phyloP scores from a whole-genome alignment of 495 filamentous ascomycete species.

The Filosporella fistucella region DNA sequence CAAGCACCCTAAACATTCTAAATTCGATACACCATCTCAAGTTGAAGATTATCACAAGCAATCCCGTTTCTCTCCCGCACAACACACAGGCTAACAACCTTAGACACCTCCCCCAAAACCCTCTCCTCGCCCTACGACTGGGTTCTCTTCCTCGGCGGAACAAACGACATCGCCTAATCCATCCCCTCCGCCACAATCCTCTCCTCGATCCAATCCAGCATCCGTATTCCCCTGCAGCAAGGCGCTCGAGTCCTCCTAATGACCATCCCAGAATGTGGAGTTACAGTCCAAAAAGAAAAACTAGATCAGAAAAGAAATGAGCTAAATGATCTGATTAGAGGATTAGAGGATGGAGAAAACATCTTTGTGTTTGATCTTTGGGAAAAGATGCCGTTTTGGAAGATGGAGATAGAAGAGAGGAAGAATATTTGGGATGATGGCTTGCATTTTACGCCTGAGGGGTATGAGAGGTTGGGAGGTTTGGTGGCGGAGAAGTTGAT shows the following conservation, averaged over 20 bases:
- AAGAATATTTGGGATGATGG: slow-evolving; percentile 55
- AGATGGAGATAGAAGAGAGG: slow-evolving; percentile 36
- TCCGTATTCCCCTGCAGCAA: slow-evolving; percentile 14
- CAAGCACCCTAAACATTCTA: too few species aligned
- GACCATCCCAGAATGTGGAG: slow-evolving; percentile 50
- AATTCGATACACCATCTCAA: too few species aligned
- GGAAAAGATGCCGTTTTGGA: slow-evolving; percentile 44
- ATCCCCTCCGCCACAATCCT: neutral
- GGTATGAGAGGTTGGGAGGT: slow-evolving; percentile 56
- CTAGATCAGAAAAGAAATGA: slow-evolving; percentile 34
- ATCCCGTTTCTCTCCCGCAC: too few species aligned
- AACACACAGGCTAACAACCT: neutral
- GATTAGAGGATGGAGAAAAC: slow-evolving; percentile 35
- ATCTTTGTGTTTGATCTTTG: slow-evolving; percentile 48
- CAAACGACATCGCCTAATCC: slow-evolving; percentile 18
- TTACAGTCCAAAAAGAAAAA: slow-evolving; percentile 11
- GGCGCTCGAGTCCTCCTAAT: slow-evolving; percentile 52
- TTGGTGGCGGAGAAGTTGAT: slow-evolving; percentile 33
- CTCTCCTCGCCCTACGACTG: slow-evolving; percentile 5
- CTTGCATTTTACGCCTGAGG: slow-evolving; percentile 52
- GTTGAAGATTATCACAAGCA: too few species aligned
- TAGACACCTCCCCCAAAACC: neutral
- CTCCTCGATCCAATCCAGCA: neutral
- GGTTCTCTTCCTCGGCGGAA: slow-evolving; percentile 24
- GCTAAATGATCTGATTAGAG: slow-evolving; percentile 50